Base-by-base conservation (phyloP, 164 flowering plant genomes). In the Hamamelis virginiana region DNA sequence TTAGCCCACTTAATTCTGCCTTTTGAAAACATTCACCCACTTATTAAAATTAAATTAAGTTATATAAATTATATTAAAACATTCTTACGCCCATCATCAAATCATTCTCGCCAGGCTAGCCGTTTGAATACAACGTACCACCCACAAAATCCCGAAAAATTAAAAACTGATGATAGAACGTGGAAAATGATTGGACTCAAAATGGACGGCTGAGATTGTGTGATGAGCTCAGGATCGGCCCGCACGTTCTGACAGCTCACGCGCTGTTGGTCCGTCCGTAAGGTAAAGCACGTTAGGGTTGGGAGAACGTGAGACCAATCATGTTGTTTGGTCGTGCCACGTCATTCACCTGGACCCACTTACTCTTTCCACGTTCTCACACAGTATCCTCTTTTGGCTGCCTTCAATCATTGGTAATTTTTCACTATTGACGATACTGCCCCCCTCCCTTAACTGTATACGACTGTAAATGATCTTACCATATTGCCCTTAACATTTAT, bases 171-270 rank as follows among this genome's bases (percentile, higher is more conserved):
- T 19, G 22, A 18, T 27, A 15, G 28, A 58, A 65, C 72, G 55
- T 62, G 65, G 71, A 73, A 43, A 23, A 59, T 44, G 52, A 69
- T n/a, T 69, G 63, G 51, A 56, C 22, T 45, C 15, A 1, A 4
- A 50, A 60, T 51, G 12, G 25, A 70, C 74, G 76, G 74, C 58
- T 9, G 48, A 23, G 65, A 62, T 72, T 59, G 53, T 46, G 6
- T n/a, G n/a, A n/a, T n/a, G n/a, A n/a, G n/a, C n/a, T 12, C 46
- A 44, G 3, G 27, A 48, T 67, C 68, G 22, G 14, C 45, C 18
- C 69, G 64, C 80, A 80, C 82, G 79, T 78, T 69, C 46, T 72
- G 78, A 76, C 87, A 84, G 87, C 87, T 84, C 81, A 76, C 23
- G 57, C 48, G 67, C 70, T 66, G 73, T 62, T 38, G 77, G 63